phyloP scores from a whole-genome alignment of 768 basidiomycete genomes.

The Mycena rebaudengoi region DNA sequence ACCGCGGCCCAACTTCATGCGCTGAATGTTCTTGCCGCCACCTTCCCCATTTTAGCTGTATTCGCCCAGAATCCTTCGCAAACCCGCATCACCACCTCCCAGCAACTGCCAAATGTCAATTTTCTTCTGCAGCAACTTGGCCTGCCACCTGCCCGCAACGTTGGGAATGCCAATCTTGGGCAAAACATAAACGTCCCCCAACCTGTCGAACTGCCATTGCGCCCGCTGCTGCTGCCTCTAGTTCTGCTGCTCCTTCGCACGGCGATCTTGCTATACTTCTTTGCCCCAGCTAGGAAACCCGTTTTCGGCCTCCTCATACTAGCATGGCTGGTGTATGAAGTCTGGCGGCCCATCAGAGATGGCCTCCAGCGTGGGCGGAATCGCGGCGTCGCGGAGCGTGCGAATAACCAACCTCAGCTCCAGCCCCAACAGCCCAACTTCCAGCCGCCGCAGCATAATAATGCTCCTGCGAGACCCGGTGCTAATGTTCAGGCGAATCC shows the following conservation, averaged over 20 bases:
- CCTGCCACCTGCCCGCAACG: constrained; percentile 58
- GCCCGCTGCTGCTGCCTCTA: constrained; percentile 73
- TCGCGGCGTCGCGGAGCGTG: constrained; percentile 44
- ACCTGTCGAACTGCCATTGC: constrained; percentile 62
- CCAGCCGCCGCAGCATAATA: constrained; percentile 37
- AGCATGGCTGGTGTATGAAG: constrained; percentile 79
- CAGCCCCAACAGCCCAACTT: constrained; percentile 20
- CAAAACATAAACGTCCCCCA: constrained; percentile 42
- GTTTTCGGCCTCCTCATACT: constrained; percentile 71
- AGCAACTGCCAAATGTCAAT: constrained; percentile 61
- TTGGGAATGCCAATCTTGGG: constrained; percentile 40
- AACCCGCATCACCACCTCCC: constrained; percentile 35
- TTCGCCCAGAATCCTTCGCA: constrained; percentile 32
- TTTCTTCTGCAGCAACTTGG: constrained; percentile 72
- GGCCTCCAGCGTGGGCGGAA: constrained; percentile 46
- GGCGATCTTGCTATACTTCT: constrained; percentile 75
- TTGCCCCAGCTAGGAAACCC: constrained; percentile 78
- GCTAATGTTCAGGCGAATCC: constrained; percentile 13
- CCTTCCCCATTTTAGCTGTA: constrained; percentile 58
- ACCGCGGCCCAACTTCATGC: constrained; percentile 72
- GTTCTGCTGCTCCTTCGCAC: constrained; percentile 76
- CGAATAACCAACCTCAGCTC: constrained; percentile 23
- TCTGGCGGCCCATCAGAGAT: constrained; percentile 73
- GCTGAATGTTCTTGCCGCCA: constrained; percentile 66
- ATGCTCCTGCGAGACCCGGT: constrained; percentile 22